Evolutionary conservation across 2,329 filamentous ascomycete genomes (phyloP).

Genomic region (Cladosporium sp.): DNA sequence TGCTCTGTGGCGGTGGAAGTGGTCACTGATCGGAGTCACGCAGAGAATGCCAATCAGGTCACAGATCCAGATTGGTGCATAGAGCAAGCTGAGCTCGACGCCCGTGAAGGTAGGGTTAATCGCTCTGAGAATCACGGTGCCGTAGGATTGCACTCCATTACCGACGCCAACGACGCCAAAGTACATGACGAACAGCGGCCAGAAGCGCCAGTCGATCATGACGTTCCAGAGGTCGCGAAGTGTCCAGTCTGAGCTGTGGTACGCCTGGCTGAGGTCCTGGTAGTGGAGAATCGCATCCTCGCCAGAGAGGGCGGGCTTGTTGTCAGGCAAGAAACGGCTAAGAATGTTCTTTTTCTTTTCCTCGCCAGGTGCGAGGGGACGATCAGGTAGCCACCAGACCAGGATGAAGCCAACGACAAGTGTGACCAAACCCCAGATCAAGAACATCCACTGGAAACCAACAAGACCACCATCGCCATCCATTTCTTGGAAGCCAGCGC

Average conservation of each 20-base stretch:
- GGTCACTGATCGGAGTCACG: constrained; percentile 81
- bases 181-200: constrained; percentile 87
- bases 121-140: constrained; percentile 78
- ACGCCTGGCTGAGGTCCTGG: constrained; percentile 76
- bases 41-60: constrained; percentile 85
- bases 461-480: constrained; percentile 74
- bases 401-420: constrained; percentile 71
- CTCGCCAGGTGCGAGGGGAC: constrained; percentile 74
- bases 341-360: constrained; percentile 53
- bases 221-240: constrained; percentile 69
- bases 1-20: constrained; percentile 78
- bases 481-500: constrained; percentile 89
- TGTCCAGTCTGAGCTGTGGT: constrained; percentile 73
- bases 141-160: constrained; percentile 86
- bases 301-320: constrained; percentile 71
- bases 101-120: constrained; percentile 74
- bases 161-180: constrained; percentile 92
- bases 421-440: constrained; percentile 78
- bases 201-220: constrained; percentile 82
- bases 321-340: constrained; percentile 66
- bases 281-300: constrained; percentile 83
- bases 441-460: constrained; percentile 91
- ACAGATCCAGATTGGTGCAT: constrained; percentile 85
- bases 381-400: constrained; percentile 89
- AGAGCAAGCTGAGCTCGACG: constrained; percentile 77